Conservation (phyloP, 108 stramenopile genomes). For the Skeletonema marinoi region DNA sequence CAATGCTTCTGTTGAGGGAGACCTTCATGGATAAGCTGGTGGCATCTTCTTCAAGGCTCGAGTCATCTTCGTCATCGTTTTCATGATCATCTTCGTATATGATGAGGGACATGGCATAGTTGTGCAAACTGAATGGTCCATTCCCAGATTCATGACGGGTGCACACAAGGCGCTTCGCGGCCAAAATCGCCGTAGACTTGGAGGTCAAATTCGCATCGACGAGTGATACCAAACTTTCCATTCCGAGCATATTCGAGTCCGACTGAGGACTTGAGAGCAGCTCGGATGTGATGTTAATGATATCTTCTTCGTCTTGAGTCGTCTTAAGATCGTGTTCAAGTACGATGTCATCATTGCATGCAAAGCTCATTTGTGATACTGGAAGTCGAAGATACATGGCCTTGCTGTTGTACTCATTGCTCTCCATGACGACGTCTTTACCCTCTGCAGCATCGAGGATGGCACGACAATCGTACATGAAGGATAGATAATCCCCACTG, state of each 20-base stretch:
- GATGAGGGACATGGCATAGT: constrained; percentile 58
- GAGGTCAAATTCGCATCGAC: constrained; percentile 68
- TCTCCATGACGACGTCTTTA: constrained; percentile 5
- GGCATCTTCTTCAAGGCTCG: constrained; percentile 43
- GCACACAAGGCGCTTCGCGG: constrained; percentile 35
- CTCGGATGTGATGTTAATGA: constrained; percentile 49
- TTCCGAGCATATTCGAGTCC: constrained; percentile 65
- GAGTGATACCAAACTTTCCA: constrained; percentile 63
- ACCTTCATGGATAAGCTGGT: constrained; percentile 25
- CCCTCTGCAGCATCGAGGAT: constrained; percentile 77
- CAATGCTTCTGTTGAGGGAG: constrained; percentile 6
- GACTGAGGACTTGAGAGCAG: constrained; percentile 51
- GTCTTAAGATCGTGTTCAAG: constrained; percentile 16
- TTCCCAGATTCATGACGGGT: constrained; percentile 22
- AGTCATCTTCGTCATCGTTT: constrained; percentile 31
- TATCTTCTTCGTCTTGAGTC: constrained; percentile 37
- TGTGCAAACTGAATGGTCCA: constrained; percentile 37
- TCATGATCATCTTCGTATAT: constrained; percentile 39
- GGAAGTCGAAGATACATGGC: constrained; percentile 40
- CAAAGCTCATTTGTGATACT: constrained; percentile 62
- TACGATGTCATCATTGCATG: not conserved
- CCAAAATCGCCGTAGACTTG: constrained; percentile 39
- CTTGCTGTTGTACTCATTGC: not conserved
- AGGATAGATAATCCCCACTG: constrained; percentile 59
- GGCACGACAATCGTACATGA: constrained; percentile 68